phyloP scores from a whole-genome alignment of 2,329 filamentous ascomycete genomes.

The Phialocephala subalpina region DNA sequence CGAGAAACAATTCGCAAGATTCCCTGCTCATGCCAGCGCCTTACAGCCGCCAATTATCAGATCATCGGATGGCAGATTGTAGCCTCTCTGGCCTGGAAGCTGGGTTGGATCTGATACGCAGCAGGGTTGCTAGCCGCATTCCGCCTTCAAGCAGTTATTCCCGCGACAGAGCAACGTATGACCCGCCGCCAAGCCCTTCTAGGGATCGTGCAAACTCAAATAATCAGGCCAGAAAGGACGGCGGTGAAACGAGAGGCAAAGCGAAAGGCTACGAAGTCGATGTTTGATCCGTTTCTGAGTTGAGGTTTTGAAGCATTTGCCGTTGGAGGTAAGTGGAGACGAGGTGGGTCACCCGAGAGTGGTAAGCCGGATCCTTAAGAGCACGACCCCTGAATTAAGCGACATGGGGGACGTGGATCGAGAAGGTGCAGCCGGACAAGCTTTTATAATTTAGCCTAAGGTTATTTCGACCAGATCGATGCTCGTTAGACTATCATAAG shows the following conservation, averaged over 20 bases:
- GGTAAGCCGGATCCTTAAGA: slow-evolving; percentile 1
- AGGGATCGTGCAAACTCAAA: not conserved
- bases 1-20: slow-evolving; percentile 22
- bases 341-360: slow-evolving; percentile 5
- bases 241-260: slow-evolving; percentile 3
- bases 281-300: slow-evolving; percentile 2
- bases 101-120: slow-evolving; percentile 3
- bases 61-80: slow-evolving; percentile 37
- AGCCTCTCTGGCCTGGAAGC: not conserved
- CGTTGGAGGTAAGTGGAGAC: not conserved
- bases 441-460: not conserved
- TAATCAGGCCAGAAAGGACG: slow-evolving; percentile 7
- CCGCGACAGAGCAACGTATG: slow-evolving; percentile 11
- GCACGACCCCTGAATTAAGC: slow-evolving; percentile 10
- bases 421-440: not conserved
- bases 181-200: slow-evolving; percentile 8
- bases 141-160: slow-evolving; percentile 11
- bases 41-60: slow-evolving; percentile 6
- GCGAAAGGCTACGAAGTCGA: slow-evolving; percentile 8
- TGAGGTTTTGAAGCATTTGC: not conserved
- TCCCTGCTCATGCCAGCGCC: slow-evolving; percentile 7
- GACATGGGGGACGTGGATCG: not conserved
- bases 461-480: not conserved
- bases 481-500: not conserved
- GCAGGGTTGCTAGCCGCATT: not conserved